These are phyloP conservation scores for Macrophomina phaseolina DNA, from an alignment of 2,329 filamentous ascomycete species.

Conservation along the genomic window DNA sequence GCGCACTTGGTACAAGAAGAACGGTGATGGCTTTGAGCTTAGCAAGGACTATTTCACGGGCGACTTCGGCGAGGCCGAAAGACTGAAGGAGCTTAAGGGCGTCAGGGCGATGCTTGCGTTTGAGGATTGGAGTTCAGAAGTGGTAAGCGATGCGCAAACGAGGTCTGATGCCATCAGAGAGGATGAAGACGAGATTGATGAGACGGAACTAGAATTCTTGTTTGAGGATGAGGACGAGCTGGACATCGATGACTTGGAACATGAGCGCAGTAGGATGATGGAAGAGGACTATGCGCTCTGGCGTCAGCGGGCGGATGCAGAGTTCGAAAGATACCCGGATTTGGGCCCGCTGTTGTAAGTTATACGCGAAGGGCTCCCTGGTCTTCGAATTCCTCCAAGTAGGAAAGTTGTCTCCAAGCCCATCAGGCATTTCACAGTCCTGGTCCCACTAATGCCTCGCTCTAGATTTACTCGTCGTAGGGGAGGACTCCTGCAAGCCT, in stretches of 20 bases:
- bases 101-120: background rate
- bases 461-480: constrained; percentile 32
- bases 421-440: no score
- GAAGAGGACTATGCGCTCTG: background rate
- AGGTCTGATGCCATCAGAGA: background rate
- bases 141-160: no score
- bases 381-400: no score
- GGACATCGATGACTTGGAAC: background rate
- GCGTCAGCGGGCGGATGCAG: background rate
- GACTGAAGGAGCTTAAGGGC: background rate
- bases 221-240: background rate
- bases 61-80: background rate
- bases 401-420: background rate
- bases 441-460: no score
- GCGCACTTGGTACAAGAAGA: background rate
- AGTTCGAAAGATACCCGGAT: background rate
- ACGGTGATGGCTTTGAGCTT: background rate
- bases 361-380: no score
- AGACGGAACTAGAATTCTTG: no score
- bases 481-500: constrained; percentile 11
- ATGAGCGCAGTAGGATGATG: background rate
- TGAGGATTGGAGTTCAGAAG: background rate
- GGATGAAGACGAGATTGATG: background rate
- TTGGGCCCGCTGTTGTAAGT: background rate
- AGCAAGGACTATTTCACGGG: background rate